These are phyloP conservation scores for Heimioporus sp. DNA, from an alignment of 768 basidiomycete genomes.

Conservation along the genomic window DNA sequence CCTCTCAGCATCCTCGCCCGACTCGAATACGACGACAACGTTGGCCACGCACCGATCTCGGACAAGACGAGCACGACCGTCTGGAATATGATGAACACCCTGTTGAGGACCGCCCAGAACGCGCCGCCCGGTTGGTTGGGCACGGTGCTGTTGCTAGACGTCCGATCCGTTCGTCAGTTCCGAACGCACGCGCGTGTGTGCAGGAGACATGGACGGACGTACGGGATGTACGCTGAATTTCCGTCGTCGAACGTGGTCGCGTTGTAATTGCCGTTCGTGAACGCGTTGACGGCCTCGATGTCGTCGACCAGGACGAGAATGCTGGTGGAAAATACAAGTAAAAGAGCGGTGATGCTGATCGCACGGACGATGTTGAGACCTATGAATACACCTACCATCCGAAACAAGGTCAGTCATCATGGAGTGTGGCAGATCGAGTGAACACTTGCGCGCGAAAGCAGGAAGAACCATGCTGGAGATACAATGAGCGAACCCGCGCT, in stretches of 20 bases:
- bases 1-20: background rate
- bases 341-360: constrained; percentile 73
- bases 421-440: background rate
- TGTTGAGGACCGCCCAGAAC: constrained; percentile 88
- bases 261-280: constrained; percentile 41
- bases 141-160: constrained; percentile 68
- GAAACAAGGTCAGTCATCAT: background rate
- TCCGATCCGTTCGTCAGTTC: background rate
- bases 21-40: too few species aligned
- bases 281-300: constrained; percentile 70
- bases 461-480: constrained; percentile 21
- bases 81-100: constrained; percentile 83
- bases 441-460: constrained; percentile 26
- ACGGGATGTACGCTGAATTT: constrained; percentile 84
- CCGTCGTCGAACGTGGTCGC: constrained; percentile 37
- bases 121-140: constrained; percentile 90
- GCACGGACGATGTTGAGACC: constrained; percentile 75
- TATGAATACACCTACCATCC: constrained; percentile 52
- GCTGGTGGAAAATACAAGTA: constrained; percentile 78
- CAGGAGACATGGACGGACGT: background rate
- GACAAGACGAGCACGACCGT: constrained; percentile 63
- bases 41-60: constrained; percentile 38
- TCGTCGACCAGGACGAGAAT: constrained; percentile 74
- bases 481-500: constrained; percentile 21
- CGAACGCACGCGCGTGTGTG: background rate